Conservation (phyloP, 768 basidiomycete species). For the Rubroboletus satanas region DNA sequence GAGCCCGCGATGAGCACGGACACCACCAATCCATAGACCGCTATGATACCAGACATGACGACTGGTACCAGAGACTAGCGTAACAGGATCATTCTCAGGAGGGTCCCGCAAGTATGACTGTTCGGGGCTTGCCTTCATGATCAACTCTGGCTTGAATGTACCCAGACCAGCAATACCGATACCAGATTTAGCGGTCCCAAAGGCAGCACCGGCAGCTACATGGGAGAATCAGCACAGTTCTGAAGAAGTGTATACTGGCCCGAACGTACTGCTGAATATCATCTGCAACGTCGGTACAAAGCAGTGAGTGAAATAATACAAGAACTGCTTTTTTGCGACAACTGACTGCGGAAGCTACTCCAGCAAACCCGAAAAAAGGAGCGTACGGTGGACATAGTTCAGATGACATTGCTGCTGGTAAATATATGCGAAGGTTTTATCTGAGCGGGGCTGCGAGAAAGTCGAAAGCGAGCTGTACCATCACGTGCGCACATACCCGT, state of each 20-base stretch:
- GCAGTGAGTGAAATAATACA: conserved; percentile 6
- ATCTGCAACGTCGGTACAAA: conserved; percentile 54
- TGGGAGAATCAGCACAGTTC: conserved; percentile 8
- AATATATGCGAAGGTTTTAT: not conserved
- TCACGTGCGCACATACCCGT: conserved; percentile 9
- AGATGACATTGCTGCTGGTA: conserved; percentile 41
- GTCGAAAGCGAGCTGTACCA: not conserved
- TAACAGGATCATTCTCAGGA: not conserved
- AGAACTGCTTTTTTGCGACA: not conserved
- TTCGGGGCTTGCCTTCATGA: conserved; percentile 78
- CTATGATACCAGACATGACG: conserved; percentile 98
- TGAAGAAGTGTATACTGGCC: not conserved
- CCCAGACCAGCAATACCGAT: conserved; percentile 96
- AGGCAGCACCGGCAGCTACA: conserved; percentile 88
- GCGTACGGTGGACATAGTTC: conserved; percentile 85
- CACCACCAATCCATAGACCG: conserved; percentile 95
- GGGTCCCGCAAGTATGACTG: not conserved
- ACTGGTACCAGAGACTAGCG: conserved; percentile 88
- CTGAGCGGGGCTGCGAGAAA: not conserved
- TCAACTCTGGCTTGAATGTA: conserved; percentile 90
- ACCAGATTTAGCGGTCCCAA: conserved; percentile 94
- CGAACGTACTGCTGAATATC: conserved; percentile 85
- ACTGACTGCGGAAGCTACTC: conserved; percentile 88
- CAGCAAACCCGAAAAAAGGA: conserved; percentile 97
- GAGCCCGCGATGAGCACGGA: conserved; percentile 85